Conservation (phyloP, 2,329 filamentous ascomycete species). For the Penicillium paneum region DNA sequence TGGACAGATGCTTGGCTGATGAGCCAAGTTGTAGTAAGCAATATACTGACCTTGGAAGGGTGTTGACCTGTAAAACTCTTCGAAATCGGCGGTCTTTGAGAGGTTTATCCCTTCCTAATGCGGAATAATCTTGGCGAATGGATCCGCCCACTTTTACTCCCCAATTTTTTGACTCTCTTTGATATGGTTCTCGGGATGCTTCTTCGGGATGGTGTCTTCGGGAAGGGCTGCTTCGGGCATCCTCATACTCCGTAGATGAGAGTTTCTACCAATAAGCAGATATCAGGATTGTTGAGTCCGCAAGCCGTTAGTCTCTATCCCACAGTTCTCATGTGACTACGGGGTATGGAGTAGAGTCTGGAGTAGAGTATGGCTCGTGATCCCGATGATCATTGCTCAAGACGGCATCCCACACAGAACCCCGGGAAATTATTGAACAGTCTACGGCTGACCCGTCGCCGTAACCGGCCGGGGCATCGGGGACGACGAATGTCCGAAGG, state of each 20-base stretch:
- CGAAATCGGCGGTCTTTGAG: too few species aligned
- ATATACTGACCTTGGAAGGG: background rate
- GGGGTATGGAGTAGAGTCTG: background rate
- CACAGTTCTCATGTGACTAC: background rate
- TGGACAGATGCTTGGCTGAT: background rate
- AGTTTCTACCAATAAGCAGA: background rate
- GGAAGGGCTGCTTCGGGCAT: background rate
- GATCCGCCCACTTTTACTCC: background rate
- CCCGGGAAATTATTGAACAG: background rate
- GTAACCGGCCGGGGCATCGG: background rate
- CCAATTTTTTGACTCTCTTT: background rate
- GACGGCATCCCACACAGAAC: background rate
- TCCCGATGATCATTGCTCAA: background rate
- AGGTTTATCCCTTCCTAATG: background rate
- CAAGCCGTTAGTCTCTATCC: background rate
- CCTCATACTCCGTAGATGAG: background rate
- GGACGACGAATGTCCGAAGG: background rate
- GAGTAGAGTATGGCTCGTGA: background rate
- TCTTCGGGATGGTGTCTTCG: background rate
- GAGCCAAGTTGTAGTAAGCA: background rate
- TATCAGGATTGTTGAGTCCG: background rate
- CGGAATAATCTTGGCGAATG: background rate
- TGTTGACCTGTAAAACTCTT: background rate
- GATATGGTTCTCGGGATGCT: background rate
- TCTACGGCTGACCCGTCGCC: background rate